Conservation (phyloP, 805 yeast species). For the Myxozyma nipponensis region DNA sequence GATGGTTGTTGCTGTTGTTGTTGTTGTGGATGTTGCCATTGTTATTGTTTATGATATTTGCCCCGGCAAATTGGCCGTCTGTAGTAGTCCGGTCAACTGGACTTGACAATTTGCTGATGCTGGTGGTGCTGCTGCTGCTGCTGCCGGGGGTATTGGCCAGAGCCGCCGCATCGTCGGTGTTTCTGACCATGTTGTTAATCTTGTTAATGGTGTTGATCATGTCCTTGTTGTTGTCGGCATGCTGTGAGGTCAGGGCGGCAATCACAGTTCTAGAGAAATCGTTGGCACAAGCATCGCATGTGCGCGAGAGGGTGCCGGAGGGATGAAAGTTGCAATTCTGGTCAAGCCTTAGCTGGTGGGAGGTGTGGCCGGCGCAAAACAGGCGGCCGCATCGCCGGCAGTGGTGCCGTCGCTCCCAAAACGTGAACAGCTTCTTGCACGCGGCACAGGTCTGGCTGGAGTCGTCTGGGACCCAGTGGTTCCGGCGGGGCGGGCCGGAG, state of each 20-base stretch:
- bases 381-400: slow-evolving; percentile 83
- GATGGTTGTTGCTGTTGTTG: neutral
- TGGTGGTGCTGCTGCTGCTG: neutral
- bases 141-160: neutral
- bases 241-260: slow-evolving; percentile 20
- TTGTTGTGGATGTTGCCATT: too few relatives aligned
- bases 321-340: slow-evolving; percentile 50
- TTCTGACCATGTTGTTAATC: slow-evolving; percentile 25
- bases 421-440: slow-evolving; percentile 67
- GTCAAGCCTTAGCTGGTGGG: slow-evolving; percentile 56
- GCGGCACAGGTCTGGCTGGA: slow-evolving; percentile 59
- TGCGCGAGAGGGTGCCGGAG: slow-evolving; percentile 61
- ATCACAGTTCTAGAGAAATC: slow-evolving; percentile 40
- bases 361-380: slow-evolving; percentile 66
- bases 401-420: slow-evolving; percentile 76
- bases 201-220: slow-evolving; percentile 19
- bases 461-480: slow-evolving; percentile 59
- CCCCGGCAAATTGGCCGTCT: neutral
- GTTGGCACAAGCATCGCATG: slow-evolving; percentile 62
- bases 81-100: neutral
- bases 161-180: slow-evolving; percentile 5
- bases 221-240: slow-evolving; percentile 3
- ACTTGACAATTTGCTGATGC: neutral
- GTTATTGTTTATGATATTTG: neutral
- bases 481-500: slow-evolving; percentile 35